phyloP scores from a whole-genome alignment of 2,329 filamentous ascomycete genomes.

The Polychaeton citri region DNA sequence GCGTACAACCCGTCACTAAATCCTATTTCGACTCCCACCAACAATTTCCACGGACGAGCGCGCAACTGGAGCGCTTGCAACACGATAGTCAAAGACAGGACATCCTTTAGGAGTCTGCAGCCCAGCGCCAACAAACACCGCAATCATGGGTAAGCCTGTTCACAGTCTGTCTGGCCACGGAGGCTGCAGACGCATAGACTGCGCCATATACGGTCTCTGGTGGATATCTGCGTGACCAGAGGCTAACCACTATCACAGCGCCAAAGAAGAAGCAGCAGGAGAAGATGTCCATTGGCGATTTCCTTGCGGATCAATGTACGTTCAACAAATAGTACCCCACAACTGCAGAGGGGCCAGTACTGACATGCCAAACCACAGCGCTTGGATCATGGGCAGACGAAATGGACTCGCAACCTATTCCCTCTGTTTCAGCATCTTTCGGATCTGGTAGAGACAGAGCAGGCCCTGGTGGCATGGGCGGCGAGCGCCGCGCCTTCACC shows the following conservation, averaged over 20 bases:
- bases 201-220: not conserved
- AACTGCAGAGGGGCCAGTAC: not conserved
- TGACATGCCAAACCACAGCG: constrained; percentile 33
- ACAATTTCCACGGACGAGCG: not conserved
- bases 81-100: not conserved
- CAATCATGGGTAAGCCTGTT: constrained; percentile 45
- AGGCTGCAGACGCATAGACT: not conserved
- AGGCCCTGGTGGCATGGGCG: constrained; percentile 15
- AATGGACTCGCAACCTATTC: constrained; percentile 51
- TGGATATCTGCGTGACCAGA: not conserved
- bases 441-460: no score
- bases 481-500: constrained; percentile 37
- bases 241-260: constrained; percentile 38
- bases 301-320: constrained; percentile 79
- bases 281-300: constrained; percentile 96
- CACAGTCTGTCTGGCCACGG: not conserved
- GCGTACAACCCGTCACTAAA: not conserved
- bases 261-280: constrained; percentile 86
- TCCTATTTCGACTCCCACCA: not conserved
- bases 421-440: constrained; percentile 11
- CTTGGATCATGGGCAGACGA: constrained; percentile 97
- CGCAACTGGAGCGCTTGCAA: constrained; percentile 3
- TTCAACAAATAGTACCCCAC: constrained; percentile 1
- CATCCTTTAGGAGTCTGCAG: constrained; percentile 1
- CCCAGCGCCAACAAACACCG: constrained; percentile 19